Base-by-base conservation (phyloP, 2,329 filamentous ascomycete species). In the Stagonosporopsis tanaceti region DNA sequence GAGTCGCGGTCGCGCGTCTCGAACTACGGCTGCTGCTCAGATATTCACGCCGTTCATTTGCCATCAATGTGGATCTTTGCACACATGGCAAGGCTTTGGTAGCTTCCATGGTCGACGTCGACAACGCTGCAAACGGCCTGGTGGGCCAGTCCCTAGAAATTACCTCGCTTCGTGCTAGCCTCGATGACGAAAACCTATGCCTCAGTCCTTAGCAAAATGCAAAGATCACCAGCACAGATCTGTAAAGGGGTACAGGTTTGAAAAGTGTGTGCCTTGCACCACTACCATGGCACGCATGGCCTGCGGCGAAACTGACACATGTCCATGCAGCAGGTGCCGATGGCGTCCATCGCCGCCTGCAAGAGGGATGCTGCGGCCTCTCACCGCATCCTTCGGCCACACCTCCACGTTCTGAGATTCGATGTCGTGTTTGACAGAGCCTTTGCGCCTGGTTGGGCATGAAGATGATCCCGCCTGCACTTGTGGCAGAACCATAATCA, bases 401-500 rank as follows among this genome's bases (percentile, higher is more conserved):
- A 47, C 52, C 65, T 69, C 70, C 66, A 65, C 41, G 60, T 58
- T 53, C 54, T 57, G 56, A 62, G 64, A 69, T 68, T 72, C 64
- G 66, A 68, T 57, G 45, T 53, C 30, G 44, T 34, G 59, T 50
- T 50, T 53, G 44, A 59, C 48, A 55, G 48, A 60, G 58, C 56
- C 60, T 61, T 66, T 39, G 59, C 47, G 53, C 61, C 34, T 57
- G 60, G 62, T 65, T 67, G 61, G 66, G 61, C 64, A 64, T 51
- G 54, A 57, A 53, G 32, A 58, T 57, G 61, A 65, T 63, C 61
- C 63, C 57, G 57, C 57, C 54, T 55, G 58, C 48, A 57, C 56
- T 60, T 63, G 63, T 62, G 56, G 52, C 47, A 59, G 60, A 56
- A 59, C 50, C 51, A 59, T 59, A 59, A 60, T 57, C 64, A 50